phyloP scores from a whole-genome alignment of 768 basidiomycete species.

The Hygrocybe coccinea region DNA sequence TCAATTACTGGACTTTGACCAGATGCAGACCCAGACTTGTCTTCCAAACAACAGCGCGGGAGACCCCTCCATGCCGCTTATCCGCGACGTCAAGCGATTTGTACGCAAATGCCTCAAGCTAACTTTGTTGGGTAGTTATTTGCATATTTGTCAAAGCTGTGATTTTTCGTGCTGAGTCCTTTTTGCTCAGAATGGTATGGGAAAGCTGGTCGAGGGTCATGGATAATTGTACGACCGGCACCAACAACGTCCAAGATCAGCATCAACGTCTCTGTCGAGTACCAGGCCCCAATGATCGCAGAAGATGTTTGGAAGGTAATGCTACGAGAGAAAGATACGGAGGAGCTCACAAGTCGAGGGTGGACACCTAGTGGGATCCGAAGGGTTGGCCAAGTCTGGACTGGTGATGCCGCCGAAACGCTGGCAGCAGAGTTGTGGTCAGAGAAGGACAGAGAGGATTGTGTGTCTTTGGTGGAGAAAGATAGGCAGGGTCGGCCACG shows the following conservation, averaged over 20 bases:
- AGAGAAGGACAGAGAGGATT: constrained; percentile 23
- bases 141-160: background rate
- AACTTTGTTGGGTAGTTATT: constrained; percentile 24
- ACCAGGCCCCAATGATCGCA: constrained; percentile 22
- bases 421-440: constrained; percentile 19
- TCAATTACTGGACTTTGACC: constrained; percentile 24
- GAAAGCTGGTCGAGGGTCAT: constrained; percentile 29
- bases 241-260: constrained; percentile 24
- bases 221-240: constrained; percentile 22
- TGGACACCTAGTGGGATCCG: constrained; percentile 15
- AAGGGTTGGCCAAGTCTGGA: constrained; percentile 29
- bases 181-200: constrained; percentile 32
- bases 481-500: background rate
- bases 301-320: constrained; percentile 21
- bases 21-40: constrained; percentile 25
- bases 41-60: constrained; percentile 10
- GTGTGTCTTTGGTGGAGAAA: background rate
- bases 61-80: constrained; percentile 34
- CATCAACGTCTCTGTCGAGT: constrained; percentile 31
- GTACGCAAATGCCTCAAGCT: constrained; percentile 33
- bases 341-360: constrained; percentile 16
- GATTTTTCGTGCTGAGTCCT: background rate
- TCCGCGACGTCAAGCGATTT: constrained; percentile 36
- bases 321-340: constrained; percentile 13
- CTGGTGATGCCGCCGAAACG: constrained; percentile 24